These are phyloP conservation scores for Phytopythium cucurbitacearum DNA, from an alignment of 352 stramenopile species.

Conservation along the genomic window DNA sequence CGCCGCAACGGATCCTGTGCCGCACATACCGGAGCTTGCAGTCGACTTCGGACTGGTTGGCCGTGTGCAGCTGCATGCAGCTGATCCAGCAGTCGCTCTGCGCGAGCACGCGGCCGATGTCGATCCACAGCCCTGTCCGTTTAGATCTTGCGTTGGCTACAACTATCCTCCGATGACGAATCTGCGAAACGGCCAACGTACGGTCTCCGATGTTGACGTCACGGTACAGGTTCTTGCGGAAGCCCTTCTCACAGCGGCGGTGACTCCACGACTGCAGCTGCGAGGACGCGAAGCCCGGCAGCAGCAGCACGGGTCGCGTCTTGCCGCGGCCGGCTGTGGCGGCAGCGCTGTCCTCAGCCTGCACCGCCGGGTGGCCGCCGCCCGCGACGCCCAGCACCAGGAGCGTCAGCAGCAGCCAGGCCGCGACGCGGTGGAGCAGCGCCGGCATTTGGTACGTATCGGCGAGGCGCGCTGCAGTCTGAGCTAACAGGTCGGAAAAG, in stretches of 20 bases:
- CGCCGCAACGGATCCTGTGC: background rate
- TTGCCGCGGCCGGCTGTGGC: constrained; percentile 5
- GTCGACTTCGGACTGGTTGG: constrained; percentile 59
- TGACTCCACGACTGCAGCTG: constrained; percentile 75
- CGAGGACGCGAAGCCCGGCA: constrained; percentile 75
- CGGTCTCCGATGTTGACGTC: constrained; percentile 76
- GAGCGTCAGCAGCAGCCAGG: constrained; percentile 9
- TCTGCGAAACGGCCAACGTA: constrained; percentile 14
- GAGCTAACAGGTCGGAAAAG: too few species aligned
- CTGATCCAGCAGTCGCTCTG: constrained; percentile 74
- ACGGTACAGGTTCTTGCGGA: constrained; percentile 76
- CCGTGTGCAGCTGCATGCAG: constrained; percentile 73
- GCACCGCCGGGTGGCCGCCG: background rate
- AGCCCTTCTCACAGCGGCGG: constrained; percentile 43
- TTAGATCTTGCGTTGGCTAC: too few species aligned
- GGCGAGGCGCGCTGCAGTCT: too few species aligned
- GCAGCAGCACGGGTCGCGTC: constrained; percentile 61
- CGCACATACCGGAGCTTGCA: constrained; percentile 64
- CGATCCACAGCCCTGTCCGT: constrained; percentile 55
- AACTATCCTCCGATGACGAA: background rate
- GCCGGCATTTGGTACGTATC: too few species aligned
- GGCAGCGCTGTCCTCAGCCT: background rate
- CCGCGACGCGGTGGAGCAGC: background rate
- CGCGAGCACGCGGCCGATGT: constrained; percentile 62
- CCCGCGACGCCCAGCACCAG: constrained; percentile 1